These are phyloP conservation scores for Colletotrichum sp. DNA, from an alignment of 2,329 filamentous ascomycete genomes.

Conservation along the genomic window DNA sequence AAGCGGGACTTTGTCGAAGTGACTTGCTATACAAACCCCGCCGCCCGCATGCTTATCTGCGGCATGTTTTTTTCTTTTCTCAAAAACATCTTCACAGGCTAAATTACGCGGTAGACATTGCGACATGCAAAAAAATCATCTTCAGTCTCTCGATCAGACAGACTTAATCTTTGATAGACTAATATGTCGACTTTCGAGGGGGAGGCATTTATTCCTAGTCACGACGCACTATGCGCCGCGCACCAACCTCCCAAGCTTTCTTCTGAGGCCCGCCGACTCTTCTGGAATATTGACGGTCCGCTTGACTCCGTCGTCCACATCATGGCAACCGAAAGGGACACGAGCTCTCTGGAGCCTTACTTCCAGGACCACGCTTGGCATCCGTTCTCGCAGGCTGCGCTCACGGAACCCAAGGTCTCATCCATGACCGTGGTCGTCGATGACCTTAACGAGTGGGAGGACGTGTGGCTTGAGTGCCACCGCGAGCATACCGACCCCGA, in stretches of 20 bases:
- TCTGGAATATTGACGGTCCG: background rate
- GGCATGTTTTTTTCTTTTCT: no score
- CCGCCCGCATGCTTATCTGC: no score
- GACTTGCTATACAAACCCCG: no score
- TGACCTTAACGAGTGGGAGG: background rate
- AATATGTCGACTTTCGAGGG: background rate
- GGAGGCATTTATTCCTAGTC: background rate
- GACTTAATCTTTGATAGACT: background rate
- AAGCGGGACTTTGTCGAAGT: no score
- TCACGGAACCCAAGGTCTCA: background rate
- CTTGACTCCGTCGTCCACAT: background rate
- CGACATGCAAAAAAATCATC: no score
- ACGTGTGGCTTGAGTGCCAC: background rate
- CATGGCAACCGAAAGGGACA: background rate
- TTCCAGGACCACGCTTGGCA: background rate
- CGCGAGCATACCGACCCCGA: background rate
- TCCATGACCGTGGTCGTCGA: background rate
- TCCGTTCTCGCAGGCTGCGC: background rate
- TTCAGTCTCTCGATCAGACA: background rate
- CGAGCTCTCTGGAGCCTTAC: background rate
- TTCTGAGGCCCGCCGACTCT: background rate
- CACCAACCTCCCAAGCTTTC: background rate
- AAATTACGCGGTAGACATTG: no score
- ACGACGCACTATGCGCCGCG: background rate
- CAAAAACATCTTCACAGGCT: no score